Base-by-base conservation (phyloP, 495 filamentous ascomycete species). In the Podospora pseudocomata region DNA sequence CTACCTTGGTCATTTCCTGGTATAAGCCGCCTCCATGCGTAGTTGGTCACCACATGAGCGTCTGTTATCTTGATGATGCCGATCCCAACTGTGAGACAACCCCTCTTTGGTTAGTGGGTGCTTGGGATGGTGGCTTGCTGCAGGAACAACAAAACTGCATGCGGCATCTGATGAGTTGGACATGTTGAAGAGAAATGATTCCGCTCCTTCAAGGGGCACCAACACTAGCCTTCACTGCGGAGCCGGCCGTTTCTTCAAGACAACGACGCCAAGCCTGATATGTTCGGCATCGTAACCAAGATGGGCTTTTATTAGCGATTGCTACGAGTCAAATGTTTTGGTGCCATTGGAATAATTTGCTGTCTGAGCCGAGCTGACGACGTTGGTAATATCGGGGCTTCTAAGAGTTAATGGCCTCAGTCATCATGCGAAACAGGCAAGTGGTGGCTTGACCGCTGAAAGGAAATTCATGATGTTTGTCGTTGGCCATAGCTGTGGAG, bases 201-300 rank as follows among this genome's bases (percentile, higher is more conserved):
- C 44, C 55, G 44, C 55, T 59, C 60, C 65, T 64, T 64, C 68
- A 60, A 63, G 68, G 68, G 68, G 64, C 55, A 28, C 23, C 64
- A 49, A 59, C 64, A 64, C 68, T 63, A 56, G 39, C 19, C 28
- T 9, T 32, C 23, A 58, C 63, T 26, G 34, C 54, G 62, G 60
- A 60, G 64, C 57, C 61, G 56, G 26, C 11, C 6, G 58, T 60
- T 60, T 60, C 58, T 60, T 13, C 19, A 39, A 32, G 32, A 18
- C 6, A 18, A 11, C n/a, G 23, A 54, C 26, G 68, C 68, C 68
- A 70, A 70, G 68, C 28, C 11, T 27, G 34, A 19, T 27, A 62
- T 54, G 67, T 55, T 56, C 34, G 28, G 61, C 20, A 32, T 34
- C 39, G 39, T 49, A 49, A 49, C 39, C 39, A 49, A 49, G 39